Evolutionary conservation across 495 filamentous ascomycete species (phyloP), one percentile per base, ranked within the genome.

Genomic region (Letharia columbiana): DNA sequence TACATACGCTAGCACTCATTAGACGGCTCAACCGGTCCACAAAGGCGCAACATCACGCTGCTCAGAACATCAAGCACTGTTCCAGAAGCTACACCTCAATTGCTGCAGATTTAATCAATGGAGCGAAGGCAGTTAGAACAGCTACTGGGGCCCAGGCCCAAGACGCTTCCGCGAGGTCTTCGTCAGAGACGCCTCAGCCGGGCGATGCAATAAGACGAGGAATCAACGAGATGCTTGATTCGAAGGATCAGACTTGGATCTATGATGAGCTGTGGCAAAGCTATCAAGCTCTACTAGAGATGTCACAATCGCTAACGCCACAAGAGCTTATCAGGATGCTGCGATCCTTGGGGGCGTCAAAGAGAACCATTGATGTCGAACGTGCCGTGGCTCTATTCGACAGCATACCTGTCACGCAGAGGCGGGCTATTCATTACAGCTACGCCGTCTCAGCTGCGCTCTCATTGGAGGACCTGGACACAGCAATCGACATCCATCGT

Each of bases 1-100:
- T 72, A 33, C 77, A 80, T 10, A 79, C 85, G 15, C 63, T 82
- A 23, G 75, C 79, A n/a, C 72, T 81, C 41, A 69, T 86, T 56
- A 78, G 78, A 56, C 75, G 77, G 47, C 61, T 71, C n/a, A 60
- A 61, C 61, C 56, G 58, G 44, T 66, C 58, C 33, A 66, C 60
- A 58, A 58, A 37, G n/a, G 47, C 42, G 58, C 63, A 66, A 37
- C 66, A 60, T 60, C 68, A 35, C 40, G 62, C 60, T 67, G 66
- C 70, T 41, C 71, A 74, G 52, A 42, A 42, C 28, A 64, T 60
- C 45, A 75, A 66, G 62, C 60, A 72, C 12, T 70, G 71, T 64
- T 60, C 68, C 60, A 60, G 78, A 70, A 39, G 66, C 56, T 77
- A 75, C 54, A 72, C 74, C 44, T 74, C 75, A 23, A 56, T 68